phyloP scores from a whole-genome alignment of 179 eudicot species.

The Silene vulgaris region DNA sequence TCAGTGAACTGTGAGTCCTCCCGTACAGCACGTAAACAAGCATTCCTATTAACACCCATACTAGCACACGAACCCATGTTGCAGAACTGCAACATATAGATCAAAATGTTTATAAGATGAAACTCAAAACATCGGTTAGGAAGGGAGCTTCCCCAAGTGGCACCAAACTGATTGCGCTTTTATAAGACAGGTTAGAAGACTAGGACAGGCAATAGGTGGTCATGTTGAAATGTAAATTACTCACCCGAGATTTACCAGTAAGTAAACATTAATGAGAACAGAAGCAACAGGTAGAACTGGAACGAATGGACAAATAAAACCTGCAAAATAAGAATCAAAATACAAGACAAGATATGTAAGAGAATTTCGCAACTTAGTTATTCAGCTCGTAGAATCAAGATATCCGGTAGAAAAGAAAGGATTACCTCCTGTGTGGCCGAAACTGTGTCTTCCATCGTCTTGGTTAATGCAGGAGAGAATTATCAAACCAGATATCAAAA shows the following conservation, averaged over 20 bases:
- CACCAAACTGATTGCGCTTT: too few species aligned
- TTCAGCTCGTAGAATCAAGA: not conserved
- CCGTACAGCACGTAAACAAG: constrained; percentile 63
- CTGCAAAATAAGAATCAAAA: constrained; percentile 35
- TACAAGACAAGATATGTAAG: not conserved
- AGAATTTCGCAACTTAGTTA: not conserved
- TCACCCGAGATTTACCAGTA: constrained; percentile 88
- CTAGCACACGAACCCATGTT: constrained; percentile 79
- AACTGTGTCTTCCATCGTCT: constrained; percentile 68
- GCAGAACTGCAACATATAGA: constrained; percentile 32
- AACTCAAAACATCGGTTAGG: not conserved
- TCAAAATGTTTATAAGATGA: not conserved
- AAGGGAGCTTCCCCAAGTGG: not conserved
- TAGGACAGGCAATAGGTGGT: not conserved
- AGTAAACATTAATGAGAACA: constrained; percentile 73
- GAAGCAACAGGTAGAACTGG: constrained; percentile 70
- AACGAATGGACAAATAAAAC: constrained; percentile 75
- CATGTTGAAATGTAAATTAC: constrained; percentile 9
- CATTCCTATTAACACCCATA: constrained; percentile 65
- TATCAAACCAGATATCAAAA: constrained; percentile 49
- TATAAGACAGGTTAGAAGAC: not conserved
- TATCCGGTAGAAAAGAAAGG: not conserved
- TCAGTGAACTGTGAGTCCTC: constrained; percentile 60
- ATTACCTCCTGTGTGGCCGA: constrained; percentile 71
- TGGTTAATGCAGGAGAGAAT: constrained; percentile 58